Base-by-base conservation (phyloP, 1,139 yeast species). In the Kazachstania sp. region DNA sequence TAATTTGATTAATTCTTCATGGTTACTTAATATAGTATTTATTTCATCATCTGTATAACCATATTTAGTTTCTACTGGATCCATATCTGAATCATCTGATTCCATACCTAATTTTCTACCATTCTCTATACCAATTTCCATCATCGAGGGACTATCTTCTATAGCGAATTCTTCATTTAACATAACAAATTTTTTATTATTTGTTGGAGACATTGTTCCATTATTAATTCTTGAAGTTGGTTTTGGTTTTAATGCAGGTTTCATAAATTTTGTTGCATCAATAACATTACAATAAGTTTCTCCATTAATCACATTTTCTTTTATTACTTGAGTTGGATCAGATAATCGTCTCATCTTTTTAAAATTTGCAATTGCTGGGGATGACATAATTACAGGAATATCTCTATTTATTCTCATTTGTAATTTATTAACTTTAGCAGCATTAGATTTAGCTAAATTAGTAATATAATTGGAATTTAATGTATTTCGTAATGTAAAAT, bases 1-100 rank as follows among this genome's bases (percentile, higher is more conserved):
- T 51, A 87, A 70, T 40, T 72, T 70, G 18, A 79, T 78, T 19
- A 74, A 67, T 54, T 76, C 81, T 54, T 73, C 77, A 38, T 61
- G 61, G 51, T 55, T 56, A 49, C 51, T 53, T 35, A 60, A 39
- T 5, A 45, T 47, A 11, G 32, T 37, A 30, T 45, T 41, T 3
- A 48, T 18, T 15, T 44, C 45, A 12, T 36, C 26, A 12, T 32
- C 43, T 3, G 15, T 15, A 20, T 43, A 9, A 26, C 7, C n/a
- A 31, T n/a, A 19, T n/a, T 19, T 32, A 6, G 37, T 4, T 9
- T 40, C 43, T 5, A 31, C 9, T 26, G 26, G 9, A 8, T 40
- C 43, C 18, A 40, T n/a, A 18, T 31, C 43, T 9, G 37, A 18
- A 7, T 40, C 37, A 9, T 31, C 32, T 4, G 43, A 40, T 6